These are phyloP conservation scores for Colletotrichum spaethianum DNA, from an alignment of 2,329 filamentous ascomycete genomes.

Conservation along the genomic window DNA sequence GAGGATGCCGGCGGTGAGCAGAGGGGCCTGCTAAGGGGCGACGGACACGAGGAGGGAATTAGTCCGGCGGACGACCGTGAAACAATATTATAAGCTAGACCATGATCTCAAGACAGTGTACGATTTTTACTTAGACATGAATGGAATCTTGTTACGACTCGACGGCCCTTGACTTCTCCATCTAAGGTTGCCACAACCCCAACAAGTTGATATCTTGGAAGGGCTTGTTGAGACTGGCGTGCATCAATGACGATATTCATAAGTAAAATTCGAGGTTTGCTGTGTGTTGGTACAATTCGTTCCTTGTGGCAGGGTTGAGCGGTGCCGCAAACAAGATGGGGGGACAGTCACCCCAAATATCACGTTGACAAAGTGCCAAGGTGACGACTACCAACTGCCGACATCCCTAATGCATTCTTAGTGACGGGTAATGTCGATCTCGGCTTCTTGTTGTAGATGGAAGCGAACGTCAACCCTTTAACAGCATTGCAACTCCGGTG, in stretches of 20 bases:
- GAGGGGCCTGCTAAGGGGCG: slow-evolving; percentile 57
- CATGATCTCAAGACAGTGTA: background rate
- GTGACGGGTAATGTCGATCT: background rate
- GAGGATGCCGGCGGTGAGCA: slow-evolving; percentile 58
- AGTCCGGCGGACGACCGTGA: slow-evolving; percentile 43
- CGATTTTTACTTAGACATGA: slow-evolving; percentile 6
- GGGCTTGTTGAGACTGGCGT: background rate
- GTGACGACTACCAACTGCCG: background rate
- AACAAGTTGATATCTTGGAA: background rate
- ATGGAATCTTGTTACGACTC: slow-evolving; percentile 4
- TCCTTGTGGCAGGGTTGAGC: background rate
- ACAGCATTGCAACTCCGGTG: background rate
- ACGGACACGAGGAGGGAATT: slow-evolving; percentile 51
- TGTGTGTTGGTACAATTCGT: background rate
- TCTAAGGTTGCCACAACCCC: background rate
- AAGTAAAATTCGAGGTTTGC: background rate
- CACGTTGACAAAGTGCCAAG: background rate
- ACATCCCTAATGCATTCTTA: background rate
- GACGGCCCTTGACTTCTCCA: background rate
- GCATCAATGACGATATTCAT: background rate
- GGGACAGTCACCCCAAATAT: background rate
- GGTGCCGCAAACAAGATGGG: background rate
- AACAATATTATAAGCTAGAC: slow-evolving; percentile 40
- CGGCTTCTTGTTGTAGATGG: background rate
- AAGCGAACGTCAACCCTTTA: background rate